Evolutionary conservation across 2,329 filamentous ascomycete genomes (phyloP).

Genomic region (Dryadomyces quercivorus): DNA sequence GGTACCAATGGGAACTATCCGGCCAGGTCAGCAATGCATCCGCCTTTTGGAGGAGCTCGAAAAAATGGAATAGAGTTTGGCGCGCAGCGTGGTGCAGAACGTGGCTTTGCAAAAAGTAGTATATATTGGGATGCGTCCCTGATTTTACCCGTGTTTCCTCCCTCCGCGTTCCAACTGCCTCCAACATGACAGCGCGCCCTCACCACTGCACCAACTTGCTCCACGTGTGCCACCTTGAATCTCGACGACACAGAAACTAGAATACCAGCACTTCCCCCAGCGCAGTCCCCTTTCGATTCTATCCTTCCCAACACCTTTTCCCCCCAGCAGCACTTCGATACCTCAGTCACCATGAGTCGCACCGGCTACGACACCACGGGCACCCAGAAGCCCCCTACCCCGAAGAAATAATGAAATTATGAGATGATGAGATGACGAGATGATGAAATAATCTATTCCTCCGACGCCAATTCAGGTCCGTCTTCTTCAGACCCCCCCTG

Average conservation of each 20-base stretch:
- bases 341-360: not conserved
- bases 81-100: not conserved
- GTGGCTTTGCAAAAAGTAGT: not conserved
- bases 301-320: not conserved
- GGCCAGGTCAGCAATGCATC: not conserved
- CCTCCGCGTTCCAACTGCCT: not conserved
- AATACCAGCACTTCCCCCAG: too few species aligned
- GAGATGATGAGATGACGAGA: not conserved
- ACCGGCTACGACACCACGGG: slow-evolving; percentile 1
- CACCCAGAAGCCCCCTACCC: slow-evolving; percentile 2
- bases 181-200: not conserved
- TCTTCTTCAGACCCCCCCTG: not conserved
- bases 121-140: not conserved
- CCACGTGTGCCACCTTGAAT: not conserved
- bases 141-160: not conserved
- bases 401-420: not conserved
- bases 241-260: not conserved
- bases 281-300: not conserved
- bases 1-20: not conserved
- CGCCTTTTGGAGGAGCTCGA: not conserved
- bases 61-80: not conserved
- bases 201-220: not conserved
- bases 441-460: not conserved
- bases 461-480: too few species aligned
- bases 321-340: not conserved